Base-by-base conservation (phyloP, 345 rosid genomes). In the Raphanus sativus region DNA sequence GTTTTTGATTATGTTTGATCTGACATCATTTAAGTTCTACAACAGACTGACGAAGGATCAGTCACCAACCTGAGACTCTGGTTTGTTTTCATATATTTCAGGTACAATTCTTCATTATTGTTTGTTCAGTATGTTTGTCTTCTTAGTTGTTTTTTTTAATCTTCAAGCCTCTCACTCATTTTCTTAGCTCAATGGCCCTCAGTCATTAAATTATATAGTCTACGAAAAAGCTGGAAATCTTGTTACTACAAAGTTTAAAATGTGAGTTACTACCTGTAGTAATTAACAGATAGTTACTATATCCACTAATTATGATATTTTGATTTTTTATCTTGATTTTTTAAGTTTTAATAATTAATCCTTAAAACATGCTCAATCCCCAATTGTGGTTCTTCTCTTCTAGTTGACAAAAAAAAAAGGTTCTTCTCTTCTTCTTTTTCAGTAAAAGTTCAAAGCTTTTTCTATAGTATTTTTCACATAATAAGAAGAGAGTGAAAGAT, bases 91-190 rank as follows among this genome's bases (percentile, higher is more conserved):
- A 9, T 65, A 8, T 25, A 13, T 48, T 32, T 67, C 63, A 78
- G 77, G 81, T 78, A 65, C 30, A 12, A 58, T 65, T 65, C 50
- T 71, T 55, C 52, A 38, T 1, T 45, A 45, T 67, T 10, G 52
- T 73, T 32, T 48, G 17, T 45, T 48, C 48, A 2, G 0, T 32
- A 0, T n/a, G 12, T 48, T 59, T 15, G n/a, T 48, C 69, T 76
- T 48, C 17, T 60, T 29, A 11, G 3, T 61, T 36, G 40, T 76
- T 0, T 9, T 0, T 9, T 26, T 70, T 24, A 69, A 70, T 50
- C 56, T 50, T 50, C 26, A n/a, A 60, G 17, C 38, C 50, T 21
- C 48, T 2, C 48, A 16, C 40, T 65, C 56, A 36, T 1, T 9
- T 36, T 36, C 34, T 33, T 34, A 0, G 67, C 67, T 45, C 34